These are phyloP conservation scores for Gossypioides kirkii DNA, from an alignment of 345 rosid genomes.

Conservation along the genomic window DNA sequence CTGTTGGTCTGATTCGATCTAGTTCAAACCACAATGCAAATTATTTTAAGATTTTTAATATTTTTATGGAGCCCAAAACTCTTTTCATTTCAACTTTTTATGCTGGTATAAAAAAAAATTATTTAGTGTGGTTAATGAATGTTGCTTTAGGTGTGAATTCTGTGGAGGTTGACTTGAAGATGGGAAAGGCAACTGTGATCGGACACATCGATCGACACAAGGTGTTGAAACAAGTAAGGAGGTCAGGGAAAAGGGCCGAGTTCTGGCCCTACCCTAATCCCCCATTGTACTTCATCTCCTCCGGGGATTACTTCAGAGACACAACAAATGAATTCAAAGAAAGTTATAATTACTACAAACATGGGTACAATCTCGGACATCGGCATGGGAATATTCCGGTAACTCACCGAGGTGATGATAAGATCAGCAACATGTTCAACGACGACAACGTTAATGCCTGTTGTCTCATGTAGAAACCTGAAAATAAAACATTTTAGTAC, in stretches of 20 bases:
- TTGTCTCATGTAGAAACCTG: neutral
- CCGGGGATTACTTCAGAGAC: constrained; percentile 63
- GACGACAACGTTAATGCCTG: neutral
- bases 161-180: constrained; percentile 62
- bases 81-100: too few relatives aligned
- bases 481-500: neutral
- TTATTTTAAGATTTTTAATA: too few relatives aligned
- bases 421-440: constrained; percentile 32
- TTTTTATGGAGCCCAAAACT: too few relatives aligned
- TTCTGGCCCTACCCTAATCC: constrained; percentile 84
- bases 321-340: constrained; percentile 79
- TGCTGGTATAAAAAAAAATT: too few relatives aligned
- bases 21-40: too few relatives aligned
- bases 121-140: neutral
- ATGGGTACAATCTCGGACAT: constrained; percentile 71
- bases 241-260: constrained; percentile 84
- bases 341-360: constrained; percentile 77
- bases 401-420: constrained; percentile 76
- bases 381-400: constrained; percentile 66
- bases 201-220: constrained; percentile 86
- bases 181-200: constrained; percentile 68
- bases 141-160: constrained; percentile 51
- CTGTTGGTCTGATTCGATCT: too few relatives aligned
- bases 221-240: constrained; percentile 72
- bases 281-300: constrained; percentile 74